A percentile compares a stretch with the other conserved stretches of the same genome.
phyloP scores from a whole-genome alignment of 2,329 filamentous ascomycete genomes.

The Fusarium metavorans region DNA sequence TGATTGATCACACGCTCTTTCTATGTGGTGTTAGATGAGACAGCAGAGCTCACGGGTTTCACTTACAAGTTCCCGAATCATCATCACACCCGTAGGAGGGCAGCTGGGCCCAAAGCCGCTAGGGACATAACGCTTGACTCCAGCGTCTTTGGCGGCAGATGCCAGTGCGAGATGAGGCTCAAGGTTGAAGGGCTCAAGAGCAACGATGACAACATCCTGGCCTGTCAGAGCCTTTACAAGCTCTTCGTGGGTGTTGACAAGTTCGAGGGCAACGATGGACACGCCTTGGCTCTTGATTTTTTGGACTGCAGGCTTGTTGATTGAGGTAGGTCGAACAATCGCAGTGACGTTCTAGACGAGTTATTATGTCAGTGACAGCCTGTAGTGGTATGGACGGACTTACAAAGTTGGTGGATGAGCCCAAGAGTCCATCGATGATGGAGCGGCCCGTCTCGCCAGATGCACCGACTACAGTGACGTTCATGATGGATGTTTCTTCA shows the following conservation, averaged over 20 bases:
- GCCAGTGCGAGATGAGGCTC: conserved; percentile 19
- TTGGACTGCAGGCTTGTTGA: conserved; percentile 25
- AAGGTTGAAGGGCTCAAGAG: background rate
- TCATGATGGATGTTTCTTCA: conserved; percentile 14
- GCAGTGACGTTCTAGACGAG: conserved; percentile 21
- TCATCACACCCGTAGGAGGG: conserved; percentile 25
- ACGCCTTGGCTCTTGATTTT: conserved; percentile 18
- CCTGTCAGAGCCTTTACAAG: conserved; percentile 20
- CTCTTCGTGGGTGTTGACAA: conserved; percentile 17
- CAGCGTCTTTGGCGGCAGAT: conserved; percentile 27
- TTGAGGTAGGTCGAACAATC: conserved; percentile 26
- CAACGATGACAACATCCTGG: conserved; percentile 27
- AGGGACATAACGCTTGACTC: conserved; percentile 32
- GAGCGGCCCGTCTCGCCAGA: conserved; percentile 31
- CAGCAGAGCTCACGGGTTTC: rapidly evolving
- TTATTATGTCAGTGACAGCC: background rate
- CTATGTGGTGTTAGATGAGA: conserved; percentile 13
- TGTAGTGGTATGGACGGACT: background rate
- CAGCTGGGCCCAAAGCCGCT: conserved; percentile 19
- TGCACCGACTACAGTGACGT: conserved; percentile 35
- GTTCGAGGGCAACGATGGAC: conserved; percentile 11
- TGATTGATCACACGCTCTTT: conserved; percentile 65
- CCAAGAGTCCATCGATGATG: conserved; percentile 21
- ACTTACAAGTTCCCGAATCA: conserved; percentile 21
- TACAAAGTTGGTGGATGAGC: conserved; percentile 25